These are phyloP conservation scores for Lasiosphaeriaceae sp. DNA, from an alignment of 495 filamentous ascomycete genomes.

Conservation along the genomic window DNA sequence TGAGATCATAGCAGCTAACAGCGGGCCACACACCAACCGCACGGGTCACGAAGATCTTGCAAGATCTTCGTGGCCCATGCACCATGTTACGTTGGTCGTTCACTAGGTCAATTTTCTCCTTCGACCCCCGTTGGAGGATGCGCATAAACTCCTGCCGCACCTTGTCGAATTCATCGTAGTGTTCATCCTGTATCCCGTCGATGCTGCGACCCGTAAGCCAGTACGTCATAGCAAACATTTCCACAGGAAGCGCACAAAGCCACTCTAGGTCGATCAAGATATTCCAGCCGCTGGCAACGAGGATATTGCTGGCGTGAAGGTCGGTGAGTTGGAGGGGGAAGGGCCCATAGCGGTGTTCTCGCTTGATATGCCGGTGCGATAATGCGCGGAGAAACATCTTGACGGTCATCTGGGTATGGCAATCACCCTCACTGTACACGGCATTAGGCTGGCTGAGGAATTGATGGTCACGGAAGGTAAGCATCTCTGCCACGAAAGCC, in stretches of 20 bases:
- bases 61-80: too few relatives aligned
- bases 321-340: slow-evolving; percentile 21
- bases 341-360: slow-evolving; percentile 15
- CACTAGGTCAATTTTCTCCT: too few relatives aligned
- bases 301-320: slow-evolving; percentile 28
- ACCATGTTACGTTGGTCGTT: too few relatives aligned
- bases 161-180: slow-evolving; percentile 5
- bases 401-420: slow-evolving; percentile 22
- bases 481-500: slow-evolving; percentile 23
- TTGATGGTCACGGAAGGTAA: slow-evolving; percentile 26
- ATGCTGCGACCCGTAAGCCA: slow-evolving; percentile 28
- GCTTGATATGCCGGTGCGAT: slow-evolving; percentile 17
- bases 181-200: slow-evolving; percentile 14
- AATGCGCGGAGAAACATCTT: slow-evolving; percentile 26
- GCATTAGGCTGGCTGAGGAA: slow-evolving; percentile 30
- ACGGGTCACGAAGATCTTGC: too few relatives aligned
- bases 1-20: too few relatives aligned
- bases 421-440: slow-evolving; percentile 16
- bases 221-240: slow-evolving; percentile 26
- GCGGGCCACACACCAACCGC: too few relatives aligned
- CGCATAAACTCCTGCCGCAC: slow-evolving; percentile 16
- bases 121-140: too few relatives aligned
- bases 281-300: slow-evolving; percentile 33
- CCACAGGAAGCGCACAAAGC: slow-evolving; percentile 24
- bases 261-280: slow-evolving; percentile 25